These are phyloP conservation scores for Lojkania enalia DNA, from an alignment of 2,329 filamentous ascomycete genomes.

Conservation along the genomic window DNA sequence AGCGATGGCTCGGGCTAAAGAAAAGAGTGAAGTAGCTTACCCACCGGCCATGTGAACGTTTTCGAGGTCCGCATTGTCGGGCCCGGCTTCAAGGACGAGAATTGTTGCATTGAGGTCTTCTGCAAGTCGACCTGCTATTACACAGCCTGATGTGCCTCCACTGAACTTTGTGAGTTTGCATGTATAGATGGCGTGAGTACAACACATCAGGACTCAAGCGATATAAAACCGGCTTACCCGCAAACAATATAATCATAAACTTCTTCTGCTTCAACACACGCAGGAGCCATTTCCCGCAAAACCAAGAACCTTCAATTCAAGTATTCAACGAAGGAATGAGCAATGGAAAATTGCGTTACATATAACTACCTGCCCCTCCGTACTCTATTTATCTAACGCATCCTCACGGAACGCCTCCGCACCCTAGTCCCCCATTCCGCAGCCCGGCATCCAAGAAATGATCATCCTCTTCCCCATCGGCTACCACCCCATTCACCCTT, in stretches of 20 bases:
- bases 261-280: not conserved
- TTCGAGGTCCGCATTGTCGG: slow-evolving; percentile 50
- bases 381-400: too few relatives aligned
- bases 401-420: too few relatives aligned
- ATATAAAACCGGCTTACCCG: slow-evolving; percentile 3
- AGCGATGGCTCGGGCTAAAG: slow-evolving; percentile 12
- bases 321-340: too few relatives aligned
- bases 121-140: slow-evolving; percentile 53
- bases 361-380: too few relatives aligned
- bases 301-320: too few relatives aligned
- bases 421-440: too few relatives aligned
- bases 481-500: too few relatives aligned
- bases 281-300: slow-evolving; percentile 2
- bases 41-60: slow-evolving; percentile 58
- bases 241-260: slow-evolving; percentile 8
- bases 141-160: slow-evolving; percentile 54
- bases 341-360: too few relatives aligned
- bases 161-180: slow-evolving; percentile 23
- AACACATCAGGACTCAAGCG: too few relatives aligned
- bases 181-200: not conserved
- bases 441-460: too few relatives aligned
- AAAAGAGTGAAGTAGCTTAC: slow-evolving; percentile 25
- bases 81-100: slow-evolving; percentile 54
- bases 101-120: slow-evolving; percentile 49
- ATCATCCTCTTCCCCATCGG: too few relatives aligned